Conservation (phyloP, 2,329 filamentous ascomycete genomes). For the Aspergillus niger region DNA sequence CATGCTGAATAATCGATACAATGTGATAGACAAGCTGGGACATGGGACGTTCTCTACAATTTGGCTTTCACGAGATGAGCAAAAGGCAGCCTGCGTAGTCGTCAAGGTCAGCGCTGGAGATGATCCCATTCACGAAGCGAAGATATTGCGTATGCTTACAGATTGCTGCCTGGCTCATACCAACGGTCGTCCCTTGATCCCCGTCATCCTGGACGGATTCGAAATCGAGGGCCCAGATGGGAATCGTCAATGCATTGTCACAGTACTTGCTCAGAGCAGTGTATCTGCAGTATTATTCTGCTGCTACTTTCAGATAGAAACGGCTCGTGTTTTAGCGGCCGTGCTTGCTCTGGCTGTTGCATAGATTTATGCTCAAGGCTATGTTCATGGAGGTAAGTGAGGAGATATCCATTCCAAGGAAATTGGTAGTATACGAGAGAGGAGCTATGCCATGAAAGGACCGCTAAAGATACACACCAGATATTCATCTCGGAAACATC, state of each 20-base stretch:
- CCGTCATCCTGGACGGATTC: not conserved
- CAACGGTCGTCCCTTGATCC: not conserved
- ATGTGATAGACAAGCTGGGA: conserved; percentile 48
- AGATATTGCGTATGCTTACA: not conserved
- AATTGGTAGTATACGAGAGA: not conserved
- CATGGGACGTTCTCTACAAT: conserved; percentile 48
- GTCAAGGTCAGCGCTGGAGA: conserved; percentile 13
- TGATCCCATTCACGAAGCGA: conserved; percentile 4
- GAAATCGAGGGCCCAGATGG: not conserved
- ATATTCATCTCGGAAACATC: conserved; percentile 27
- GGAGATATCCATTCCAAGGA: not conserved
- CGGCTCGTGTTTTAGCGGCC: conserved; percentile 19
- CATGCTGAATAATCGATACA: conserved; percentile 41
- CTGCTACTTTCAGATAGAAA: not conserved
- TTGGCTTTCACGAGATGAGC: conserved; percentile 42
- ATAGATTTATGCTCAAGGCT: conserved; percentile 25
- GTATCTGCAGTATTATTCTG: not conserved
- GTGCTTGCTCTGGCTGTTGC: conserved; percentile 24
- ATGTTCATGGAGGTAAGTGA: conserved; percentile 27
- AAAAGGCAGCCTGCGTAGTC: conserved; percentile 9
- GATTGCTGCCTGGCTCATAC: not conserved
- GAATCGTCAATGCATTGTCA: not conserved
- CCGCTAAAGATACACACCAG: conserved; percentile 3
- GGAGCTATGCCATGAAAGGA: not conserved
- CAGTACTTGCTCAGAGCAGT: not conserved